These are phyloP conservation scores for Brassica cretica DNA, from an alignment of 345 rosid species.

Conservation along the genomic window DNA sequence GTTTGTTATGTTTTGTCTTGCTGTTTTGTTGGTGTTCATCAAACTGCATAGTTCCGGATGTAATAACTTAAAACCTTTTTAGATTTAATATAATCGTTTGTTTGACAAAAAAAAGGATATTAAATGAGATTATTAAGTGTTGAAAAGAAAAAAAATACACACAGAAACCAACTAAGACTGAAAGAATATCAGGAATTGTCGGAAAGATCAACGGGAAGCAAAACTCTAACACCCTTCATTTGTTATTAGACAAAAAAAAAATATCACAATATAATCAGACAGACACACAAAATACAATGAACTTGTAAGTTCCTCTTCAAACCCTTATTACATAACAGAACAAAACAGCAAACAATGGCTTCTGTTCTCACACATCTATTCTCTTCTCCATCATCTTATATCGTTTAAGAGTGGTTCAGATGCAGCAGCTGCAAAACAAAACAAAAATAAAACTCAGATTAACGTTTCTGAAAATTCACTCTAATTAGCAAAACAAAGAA, in stretches of 20 bases:
- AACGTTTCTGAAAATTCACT: background rate
- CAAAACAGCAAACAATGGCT: conserved; percentile 22
- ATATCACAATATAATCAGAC: conserved; percentile 14
- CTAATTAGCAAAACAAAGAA: background rate
- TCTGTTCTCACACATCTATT: conserved; percentile 6
- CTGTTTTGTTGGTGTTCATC: too few species aligned
- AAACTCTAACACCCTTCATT: conserved; percentile 10
- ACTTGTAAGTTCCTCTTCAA: conserved; percentile 24
- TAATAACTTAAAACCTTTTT: too few species aligned
- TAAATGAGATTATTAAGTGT: too few species aligned
- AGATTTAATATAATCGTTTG: too few species aligned
- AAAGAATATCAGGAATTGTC: too few species aligned
- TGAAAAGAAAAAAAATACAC: too few species aligned
- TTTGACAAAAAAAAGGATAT: too few species aligned
- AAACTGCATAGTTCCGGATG: too few species aligned
- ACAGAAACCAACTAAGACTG: too few species aligned
- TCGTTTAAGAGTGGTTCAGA: conserved; percentile 44
- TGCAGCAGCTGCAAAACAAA: conserved; percentile 39
- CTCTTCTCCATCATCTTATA: conserved; percentile 30
- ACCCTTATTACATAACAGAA: conserved; percentile 23
- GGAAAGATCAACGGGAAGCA: too few species aligned
- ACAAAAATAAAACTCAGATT: background rate
- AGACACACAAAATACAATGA: conserved; percentile 30
- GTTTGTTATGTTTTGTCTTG: too few species aligned
- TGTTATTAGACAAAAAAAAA: conserved; percentile 10